Conservation (phyloP, 2,329 filamentous ascomycete genomes). For the Penicillium sp. region DNA sequence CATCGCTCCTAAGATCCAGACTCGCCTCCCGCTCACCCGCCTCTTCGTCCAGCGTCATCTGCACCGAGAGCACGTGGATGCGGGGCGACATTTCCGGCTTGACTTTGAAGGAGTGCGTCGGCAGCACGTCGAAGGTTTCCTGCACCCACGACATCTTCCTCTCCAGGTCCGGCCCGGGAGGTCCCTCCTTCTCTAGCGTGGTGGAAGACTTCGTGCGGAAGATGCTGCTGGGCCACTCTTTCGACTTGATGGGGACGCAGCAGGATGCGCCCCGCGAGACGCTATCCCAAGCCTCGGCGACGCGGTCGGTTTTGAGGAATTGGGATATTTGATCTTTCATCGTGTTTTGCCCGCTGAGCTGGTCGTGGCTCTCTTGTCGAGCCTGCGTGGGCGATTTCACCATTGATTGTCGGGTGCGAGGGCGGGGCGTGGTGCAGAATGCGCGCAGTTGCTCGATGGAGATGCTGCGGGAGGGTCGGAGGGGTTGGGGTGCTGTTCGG, state of each 20-base stretch:
- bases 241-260: conserved; percentile 16
- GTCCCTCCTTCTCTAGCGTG: conserved; percentile 7
- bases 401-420: conserved; percentile 18
- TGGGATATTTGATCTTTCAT: conserved; percentile 37
- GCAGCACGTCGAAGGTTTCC: conserved; percentile 27
- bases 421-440: conserved; percentile 20
- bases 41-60: conserved; percentile 27
- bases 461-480: conserved; percentile 23
- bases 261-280: conserved; percentile 25
- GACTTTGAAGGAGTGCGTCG: conserved; percentile 34
- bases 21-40: conserved; percentile 2
- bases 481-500: conserved; percentile 28
- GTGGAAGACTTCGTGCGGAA: conserved; percentile 33
- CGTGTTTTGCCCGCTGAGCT: conserved; percentile 21
- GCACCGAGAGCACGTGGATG: conserved; percentile 34
- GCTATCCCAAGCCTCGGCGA: conserved; percentile 34
- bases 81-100: conserved; percentile 30
- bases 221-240: conserved; percentile 32
- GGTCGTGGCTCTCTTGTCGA: conserved; percentile 9
- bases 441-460: conserved; percentile 31
- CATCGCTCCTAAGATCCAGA: conserved; percentile 6
- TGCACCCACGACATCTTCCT: conserved; percentile 35
- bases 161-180: conserved; percentile 19
- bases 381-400: conserved; percentile 10
- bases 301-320: conserved; percentile 37